These are phyloP conservation scores for Pyrenophora graminea DNA, from an alignment of 2,329 filamentous ascomycete genomes.

Conservation along the genomic window DNA sequence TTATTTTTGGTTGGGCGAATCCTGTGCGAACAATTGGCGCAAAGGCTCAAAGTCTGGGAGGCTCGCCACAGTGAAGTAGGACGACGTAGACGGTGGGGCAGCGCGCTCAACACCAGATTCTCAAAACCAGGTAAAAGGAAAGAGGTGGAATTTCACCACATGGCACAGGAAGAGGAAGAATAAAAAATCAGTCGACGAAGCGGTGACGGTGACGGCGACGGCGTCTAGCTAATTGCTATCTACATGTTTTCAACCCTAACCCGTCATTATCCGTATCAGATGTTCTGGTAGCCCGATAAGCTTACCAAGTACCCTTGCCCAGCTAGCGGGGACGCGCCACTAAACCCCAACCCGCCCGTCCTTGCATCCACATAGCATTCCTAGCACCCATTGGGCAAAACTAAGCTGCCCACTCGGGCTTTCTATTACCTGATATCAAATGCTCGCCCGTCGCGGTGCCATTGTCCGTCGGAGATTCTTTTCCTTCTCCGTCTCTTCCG, in stretches of 20 bases:
- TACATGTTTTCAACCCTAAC: constrained; percentile 2
- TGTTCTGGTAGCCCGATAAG: constrained; percentile 18
- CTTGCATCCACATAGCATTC: constrained; percentile 19
- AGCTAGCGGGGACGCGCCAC: constrained; percentile 14
- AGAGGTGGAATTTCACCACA: too few species aligned
- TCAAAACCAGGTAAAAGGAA: not conserved
- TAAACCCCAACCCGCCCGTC: constrained; percentile 17
- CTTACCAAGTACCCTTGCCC: constrained; percentile 1
- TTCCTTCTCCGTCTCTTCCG: constrained; percentile 57
- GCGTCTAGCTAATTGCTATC: constrained; percentile 1
- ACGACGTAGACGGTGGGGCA: constrained; percentile 2
- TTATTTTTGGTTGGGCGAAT: not conserved
- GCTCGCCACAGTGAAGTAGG: not conserved
- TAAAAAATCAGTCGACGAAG: not conserved
- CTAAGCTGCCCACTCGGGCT: constrained; percentile 14
- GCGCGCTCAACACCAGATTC: not conserved
- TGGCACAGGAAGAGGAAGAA: too few species aligned
- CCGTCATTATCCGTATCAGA: constrained; percentile 21
- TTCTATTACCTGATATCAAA: constrained; percentile 27
- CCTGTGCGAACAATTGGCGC: not conserved
- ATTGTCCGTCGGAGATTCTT: constrained; percentile 58
- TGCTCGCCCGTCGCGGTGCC: constrained; percentile 50
- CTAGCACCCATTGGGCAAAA: constrained; percentile 23
- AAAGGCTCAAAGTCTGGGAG: constrained; percentile 2
- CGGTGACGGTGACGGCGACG: constrained; percentile 9